These are phyloP conservation scores for Dipodascopsis uninucleata DNA, from an alignment of 805 yeast species.

Conservation along the genomic window DNA sequence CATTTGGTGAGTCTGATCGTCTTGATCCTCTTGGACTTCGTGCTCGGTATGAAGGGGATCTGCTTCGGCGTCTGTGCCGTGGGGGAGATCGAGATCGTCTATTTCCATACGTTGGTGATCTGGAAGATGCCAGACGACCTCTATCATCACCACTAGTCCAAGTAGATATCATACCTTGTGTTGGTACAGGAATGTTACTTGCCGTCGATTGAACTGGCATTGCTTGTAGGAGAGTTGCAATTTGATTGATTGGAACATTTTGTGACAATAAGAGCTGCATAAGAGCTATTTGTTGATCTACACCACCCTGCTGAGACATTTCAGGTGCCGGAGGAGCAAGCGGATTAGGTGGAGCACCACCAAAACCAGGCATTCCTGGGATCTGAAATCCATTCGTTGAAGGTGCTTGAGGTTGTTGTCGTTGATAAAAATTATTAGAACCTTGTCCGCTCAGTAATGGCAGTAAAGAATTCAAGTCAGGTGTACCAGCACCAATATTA, in stretches of 20 bases:
- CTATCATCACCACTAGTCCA: constrained; percentile 16
- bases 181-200: constrained; percentile 10
- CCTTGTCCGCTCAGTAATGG: constrained; percentile 4
- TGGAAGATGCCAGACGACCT: constrained; percentile 7
- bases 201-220: constrained; percentile 15
- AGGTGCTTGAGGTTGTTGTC: constrained; percentile 2
- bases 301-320: constrained; percentile 10
- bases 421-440: neutral
- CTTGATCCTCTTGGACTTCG: constrained; percentile 28
- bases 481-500: constrained; percentile 11
- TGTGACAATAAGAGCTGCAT: constrained; percentile 40
- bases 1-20: constrained; percentile 3
- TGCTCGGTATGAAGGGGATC: constrained; percentile 29
- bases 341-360: constrained; percentile 5
- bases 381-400: too few species aligned
- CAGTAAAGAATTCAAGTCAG: constrained; percentile 12
- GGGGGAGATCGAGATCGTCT: constrained; percentile 9
- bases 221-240: constrained; percentile 24
- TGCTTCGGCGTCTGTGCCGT: constrained; percentile 21
- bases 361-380: constrained; percentile 13
- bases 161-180: constrained; percentile 2
- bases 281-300: constrained; percentile 42
- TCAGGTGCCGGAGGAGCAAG: constrained; percentile 5
- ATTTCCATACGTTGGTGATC: constrained; percentile 4
- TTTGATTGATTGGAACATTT: constrained; percentile 33